These are phyloP conservation scores for Neckera pumila DNA, from an alignment of 225 moss, liverwort and hornwort species.

Conservation along the genomic window DNA sequence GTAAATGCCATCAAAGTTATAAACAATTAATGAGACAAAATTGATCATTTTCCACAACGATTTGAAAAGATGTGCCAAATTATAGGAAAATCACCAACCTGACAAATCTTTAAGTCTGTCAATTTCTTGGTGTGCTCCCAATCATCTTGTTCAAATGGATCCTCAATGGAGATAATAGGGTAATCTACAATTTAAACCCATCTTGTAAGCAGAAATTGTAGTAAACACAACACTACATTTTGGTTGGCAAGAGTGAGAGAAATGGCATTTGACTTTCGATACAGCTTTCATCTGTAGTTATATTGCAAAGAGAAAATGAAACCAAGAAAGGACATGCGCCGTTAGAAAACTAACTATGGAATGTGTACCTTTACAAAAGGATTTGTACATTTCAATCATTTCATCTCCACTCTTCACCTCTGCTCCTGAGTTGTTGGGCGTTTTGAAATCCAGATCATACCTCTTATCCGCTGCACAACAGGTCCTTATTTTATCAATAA, in stretches of 20 bases:
- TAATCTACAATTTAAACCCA: constrained; percentile 45
- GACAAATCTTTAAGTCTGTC: constrained; percentile 71
- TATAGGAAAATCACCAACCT: constrained; percentile 27
- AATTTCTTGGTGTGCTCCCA: constrained; percentile 86
- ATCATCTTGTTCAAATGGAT: constrained; percentile 96
- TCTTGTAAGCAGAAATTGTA: not conserved
- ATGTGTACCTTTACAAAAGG: constrained; percentile 62
- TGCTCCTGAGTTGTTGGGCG: constrained; percentile 47
- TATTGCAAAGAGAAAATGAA: not conserved
- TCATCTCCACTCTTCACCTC: constrained; percentile 84
- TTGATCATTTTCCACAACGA: not conserved
- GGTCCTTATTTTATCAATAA: constrained; percentile 4
- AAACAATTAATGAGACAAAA: not conserved
- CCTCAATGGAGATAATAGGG: constrained; percentile 84
- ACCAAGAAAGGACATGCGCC: not conserved
- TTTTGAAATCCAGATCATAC: constrained; percentile 90
- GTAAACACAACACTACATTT: not conserved
- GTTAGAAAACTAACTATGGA: not conserved
- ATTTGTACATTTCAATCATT: constrained; percentile 72
- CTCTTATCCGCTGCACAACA: constrained; percentile 59
- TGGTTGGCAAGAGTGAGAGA: not conserved
- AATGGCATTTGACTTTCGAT: not conserved
- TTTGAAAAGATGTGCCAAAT: not conserved
- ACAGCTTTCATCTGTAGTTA: not conserved
- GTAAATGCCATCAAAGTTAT: not conserved